Evolutionary conservation across 129 eudicot genomes (phyloP), one percentile per base, ranked within the genome.

Genomic region (Pittosporum tobira): DNA sequence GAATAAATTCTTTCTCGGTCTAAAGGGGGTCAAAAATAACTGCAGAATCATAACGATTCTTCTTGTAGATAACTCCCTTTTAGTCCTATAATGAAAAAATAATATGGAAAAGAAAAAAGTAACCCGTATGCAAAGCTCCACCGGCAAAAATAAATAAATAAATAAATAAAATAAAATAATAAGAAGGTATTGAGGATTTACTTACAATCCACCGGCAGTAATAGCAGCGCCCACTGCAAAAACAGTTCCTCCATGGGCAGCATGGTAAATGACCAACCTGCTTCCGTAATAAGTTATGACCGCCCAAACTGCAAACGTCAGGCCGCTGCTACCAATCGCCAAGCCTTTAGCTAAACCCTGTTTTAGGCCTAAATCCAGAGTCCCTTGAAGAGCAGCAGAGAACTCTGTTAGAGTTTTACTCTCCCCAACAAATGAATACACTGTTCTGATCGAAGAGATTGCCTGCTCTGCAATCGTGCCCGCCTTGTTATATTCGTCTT

Each of bases 281-380:
- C 78, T 67, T 16, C 78, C 78, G 26, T 61, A 73, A 45, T 73
- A 73, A 9, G 64, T 25, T 69, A 73, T 60, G 48, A 66, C 66
- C 8, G 78, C 36, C 78, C 73, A 73, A 45, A 73, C 67, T 16
- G 78, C 78, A 48, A 59, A 73, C 0, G 55, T 64, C 5, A 73
- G 27, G 26, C 78, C 73, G 34, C 54, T 73, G 45, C 78, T 73
- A 4, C 78, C 78, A 54, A 73, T 28, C 6, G 78, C 78, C 59
- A 73, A 61, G 0, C 78, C 78, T 61, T 73, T 73, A 15, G 65
- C 69, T 22, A 73, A 55, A 4, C 78, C 78, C 63, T 73, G 78
- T 38, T 30, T 61, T 15, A 54, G 28, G 31, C 78, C 78, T 16
- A 67, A 61, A 2, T 67, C 38, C 1, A 54, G 64, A 14, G 78